Evolutionary conservation across 108 stramenopile species (phyloP), one percentile per base, ranked within the genome.

Genomic region (Nannochloropsis gaditana): DNA sequence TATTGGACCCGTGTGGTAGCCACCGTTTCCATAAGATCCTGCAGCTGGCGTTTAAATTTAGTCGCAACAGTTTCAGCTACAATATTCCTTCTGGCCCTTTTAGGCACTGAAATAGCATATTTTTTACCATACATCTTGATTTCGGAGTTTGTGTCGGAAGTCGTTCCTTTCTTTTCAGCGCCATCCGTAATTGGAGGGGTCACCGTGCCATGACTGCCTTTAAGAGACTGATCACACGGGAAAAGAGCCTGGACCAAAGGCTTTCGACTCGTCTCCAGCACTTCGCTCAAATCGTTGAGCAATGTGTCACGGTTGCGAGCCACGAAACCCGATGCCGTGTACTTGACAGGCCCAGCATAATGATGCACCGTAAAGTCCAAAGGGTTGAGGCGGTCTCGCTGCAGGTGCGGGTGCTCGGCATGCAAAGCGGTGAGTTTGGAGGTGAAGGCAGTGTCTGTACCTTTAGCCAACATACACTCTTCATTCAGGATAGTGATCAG

Each of bases 291-390:
- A 45, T 94, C 94, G 79, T 93, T 94, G 79, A 92, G 93, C 2
- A 96, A 90, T 84, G 94, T 93, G 87, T 96, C 96, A 43, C 92
- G 93, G 87, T 96, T 96, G 89, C 95, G 95, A 79, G 93, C 94
- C 44, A 94, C 83, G 84, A 96, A 95, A n/a, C 91, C 92, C 42
- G 90, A 90, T 1, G 94, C 87, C 43, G 84, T 92, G 90, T 96
- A 96, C 84, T 92, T 93, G 43, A 96, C 96, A 21, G 21, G 59
- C 6, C 59, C 59, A 4, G 59, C 59, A n/a, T 73, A 73, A n/a
- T 73, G 59, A 4, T 73, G 3, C 4, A 73, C n/a, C 19, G 44
- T 91, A 80, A 80, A 92, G 19, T 80, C 91, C 86, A 83, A 82
- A 83, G 84, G 91, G 89, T 84, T 84, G 3, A n/a, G 85, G 41